These are phyloP conservation scores for Aspergillus ellipticus DNA, from an alignment of 495 filamentous ascomycete genomes.

Conservation along the genomic window DNA sequence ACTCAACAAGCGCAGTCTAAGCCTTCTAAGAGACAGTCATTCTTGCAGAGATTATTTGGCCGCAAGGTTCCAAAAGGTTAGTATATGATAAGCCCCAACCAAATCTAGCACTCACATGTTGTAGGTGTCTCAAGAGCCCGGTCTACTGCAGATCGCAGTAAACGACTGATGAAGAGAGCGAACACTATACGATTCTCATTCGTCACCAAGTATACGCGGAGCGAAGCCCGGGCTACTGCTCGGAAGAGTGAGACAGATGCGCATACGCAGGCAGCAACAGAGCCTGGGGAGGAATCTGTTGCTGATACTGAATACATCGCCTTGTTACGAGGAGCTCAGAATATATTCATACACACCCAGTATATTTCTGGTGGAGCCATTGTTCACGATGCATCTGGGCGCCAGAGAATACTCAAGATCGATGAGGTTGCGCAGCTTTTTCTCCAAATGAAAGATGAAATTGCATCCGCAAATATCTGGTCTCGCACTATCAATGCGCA, in stretches of 20 bases:
- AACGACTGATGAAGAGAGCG: slow-evolving; percentile 25
- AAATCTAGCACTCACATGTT: neutral
- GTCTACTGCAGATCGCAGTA: slow-evolving; percentile 19
- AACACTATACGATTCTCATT: slow-evolving; percentile 31
- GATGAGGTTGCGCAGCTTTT: slow-evolving; percentile 28
- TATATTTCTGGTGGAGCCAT: slow-evolving; percentile 22
- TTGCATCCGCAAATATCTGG: slow-evolving; percentile 15
- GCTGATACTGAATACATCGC: slow-evolving; percentile 19
- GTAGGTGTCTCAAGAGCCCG: slow-evolving; percentile 23
- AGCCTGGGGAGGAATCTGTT: slow-evolving; percentile 9
- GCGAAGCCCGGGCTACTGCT: slow-evolving; percentile 12
- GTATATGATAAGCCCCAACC: neutral
- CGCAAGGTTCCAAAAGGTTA: slow-evolving; percentile 22
- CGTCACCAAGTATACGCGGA: slow-evolving; percentile 21
- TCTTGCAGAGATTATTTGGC: slow-evolving; percentile 24
- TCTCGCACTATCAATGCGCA: slow-evolving; percentile 14
- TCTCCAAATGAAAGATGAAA: slow-evolving; percentile 22
- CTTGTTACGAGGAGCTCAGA: slow-evolving; percentile 18
- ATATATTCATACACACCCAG: slow-evolving; percentile 25
- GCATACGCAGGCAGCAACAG: neutral
- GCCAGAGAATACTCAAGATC: slow-evolving; percentile 26
- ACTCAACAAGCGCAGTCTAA: neutral
- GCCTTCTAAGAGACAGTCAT: slow-evolving; percentile 17
- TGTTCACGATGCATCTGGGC: slow-evolving; percentile 28
- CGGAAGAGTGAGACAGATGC: slow-evolving; percentile 12